A percentile compares a stretch with the other conserved stretches of the same genome.
phyloP scores from a whole-genome alignment of 2,329 filamentous ascomycete species.

The Stemphylium vesicarium region DNA sequence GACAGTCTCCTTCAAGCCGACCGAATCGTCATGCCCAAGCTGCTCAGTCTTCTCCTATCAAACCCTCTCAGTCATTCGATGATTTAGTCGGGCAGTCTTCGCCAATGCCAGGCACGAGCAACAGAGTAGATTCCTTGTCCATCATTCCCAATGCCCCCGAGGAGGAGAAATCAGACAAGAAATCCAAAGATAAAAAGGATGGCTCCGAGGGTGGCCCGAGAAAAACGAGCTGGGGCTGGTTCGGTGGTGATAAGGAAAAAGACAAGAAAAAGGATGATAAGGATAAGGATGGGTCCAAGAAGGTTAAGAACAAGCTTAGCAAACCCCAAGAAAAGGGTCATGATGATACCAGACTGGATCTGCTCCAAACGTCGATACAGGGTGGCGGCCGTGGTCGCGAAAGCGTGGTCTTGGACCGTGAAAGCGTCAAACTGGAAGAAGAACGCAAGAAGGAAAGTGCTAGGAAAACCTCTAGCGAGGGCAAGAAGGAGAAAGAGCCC shows the following conservation, averaged over 20 bases:
- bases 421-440: constrained; percentile 75
- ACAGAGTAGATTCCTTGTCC: constrained; percentile 76
- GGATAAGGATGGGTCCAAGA: constrained; percentile 49
- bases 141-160: constrained; percentile 77
- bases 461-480: constrained; percentile 70
- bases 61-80: constrained; percentile 60
- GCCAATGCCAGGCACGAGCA: constrained; percentile 71
- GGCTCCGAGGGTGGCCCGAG: constrained; percentile 67
- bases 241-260: constrained; percentile 69
- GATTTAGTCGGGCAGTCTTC: constrained; percentile 71
- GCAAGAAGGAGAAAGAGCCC: constrained; percentile 85
- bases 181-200: constrained; percentile 72
- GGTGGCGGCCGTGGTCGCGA: constrained; percentile 69
- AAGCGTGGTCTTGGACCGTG: constrained; percentile 82
- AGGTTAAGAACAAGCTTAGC: constrained; percentile 68
- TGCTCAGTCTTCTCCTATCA: constrained; percentile 47
- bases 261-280: constrained; percentile 67
- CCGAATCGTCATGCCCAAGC: constrained; percentile 42
- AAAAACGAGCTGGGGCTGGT: constrained; percentile 87
- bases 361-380: constrained; percentile 88
- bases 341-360: constrained; percentile 83
- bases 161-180: constrained; percentile 77
- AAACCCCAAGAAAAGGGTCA: constrained; percentile 64
- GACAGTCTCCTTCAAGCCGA: constrained; percentile 27
- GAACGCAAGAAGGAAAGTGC: constrained; percentile 81